Base-by-base conservation (phyloP, 495 filamentous ascomycete species). In the Baudoinia panamericana region DNA sequence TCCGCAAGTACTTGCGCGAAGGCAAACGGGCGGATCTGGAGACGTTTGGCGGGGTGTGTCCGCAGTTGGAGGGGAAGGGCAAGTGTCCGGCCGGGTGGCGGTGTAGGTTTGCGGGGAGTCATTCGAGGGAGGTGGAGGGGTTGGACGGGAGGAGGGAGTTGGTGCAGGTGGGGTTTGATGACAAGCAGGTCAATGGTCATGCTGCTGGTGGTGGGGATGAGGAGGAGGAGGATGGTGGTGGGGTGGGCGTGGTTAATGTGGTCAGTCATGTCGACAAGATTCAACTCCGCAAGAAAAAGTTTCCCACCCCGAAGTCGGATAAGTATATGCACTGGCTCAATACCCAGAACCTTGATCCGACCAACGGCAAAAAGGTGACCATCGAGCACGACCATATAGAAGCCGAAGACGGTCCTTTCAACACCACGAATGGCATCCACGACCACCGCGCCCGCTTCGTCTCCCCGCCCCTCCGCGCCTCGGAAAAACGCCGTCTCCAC, bases 401-500 rank as follows among this genome's bases (percentile, higher is more conserved):
- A 22, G 28, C 20, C 32, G 30, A 16, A 68, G 70, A 56, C 23
- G 65, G 67, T 17, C 36, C 25, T 13, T 21, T 6, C 26, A 43
- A 42, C n/a, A n/a, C n/a, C n/a, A n/a, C n/a, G n/a, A 35, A 45
- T 16, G 43, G 27, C 21, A 53, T 45, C 29, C 69, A 78, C 48
- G 84, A 93, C 12, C 76, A 81, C 48, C 67, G 81, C 39, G 90
- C 92, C 12, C 68, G 65, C 31, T 96, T 79, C 55, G 70, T 70
- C 12, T 84, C 94, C 43, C 80, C 85, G 18, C 87, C 92, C 0
- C 75, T 93, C 46, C 70, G 79, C 48, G 77, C 88, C 0, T 93
- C 87, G 0, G 90, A 97, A 62, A 97, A 97, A 65, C 69, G 86
- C 36, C 79, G 75, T 43, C 63, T 96, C 36, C 95, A 96, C 58